These are phyloP conservation scores for Annulohypoxylon nitens DNA, from an alignment of 495 filamentous ascomycete genomes.

Conservation along the genomic window DNA sequence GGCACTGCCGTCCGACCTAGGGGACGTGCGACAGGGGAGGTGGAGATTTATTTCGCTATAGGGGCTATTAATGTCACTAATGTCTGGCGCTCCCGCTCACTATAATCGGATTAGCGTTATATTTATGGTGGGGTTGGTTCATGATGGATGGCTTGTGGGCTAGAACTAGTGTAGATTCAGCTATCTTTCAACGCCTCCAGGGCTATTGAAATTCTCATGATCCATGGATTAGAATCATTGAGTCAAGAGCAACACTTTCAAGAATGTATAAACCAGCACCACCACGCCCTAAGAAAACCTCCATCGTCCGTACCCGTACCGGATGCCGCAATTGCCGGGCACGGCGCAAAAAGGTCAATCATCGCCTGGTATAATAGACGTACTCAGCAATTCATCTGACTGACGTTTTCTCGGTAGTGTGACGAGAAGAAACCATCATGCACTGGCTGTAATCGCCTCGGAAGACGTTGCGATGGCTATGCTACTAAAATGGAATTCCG, in stretches of 20 bases:
- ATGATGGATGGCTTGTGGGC: not conserved
- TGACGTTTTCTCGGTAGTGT: conserved; percentile 4
- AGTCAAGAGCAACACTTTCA: not conserved
- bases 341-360: conserved; percentile 5
- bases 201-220: not conserved
- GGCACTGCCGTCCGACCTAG: no score
- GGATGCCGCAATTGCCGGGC: conserved; percentile 10
- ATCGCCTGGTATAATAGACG: not conserved
- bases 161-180: no score
- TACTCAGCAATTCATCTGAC: not conserved
- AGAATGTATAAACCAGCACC: conserved; percentile 9
- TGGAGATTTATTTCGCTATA: not conserved
- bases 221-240: not conserved
- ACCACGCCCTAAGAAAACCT: not conserved
- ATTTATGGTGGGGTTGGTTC: not conserved
- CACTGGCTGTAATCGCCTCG: not conserved
- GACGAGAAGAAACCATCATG: conserved; percentile 2
- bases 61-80: not conserved
- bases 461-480: conserved; percentile 10
- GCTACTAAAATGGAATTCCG: conserved; percentile 1
- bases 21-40: no score
- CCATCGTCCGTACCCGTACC: not conserved
- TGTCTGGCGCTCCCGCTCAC: conserved; percentile 13
- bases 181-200: no score
- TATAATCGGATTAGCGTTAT: conserved; percentile 2